A percentile compares a stretch with the other conserved stretches of the same genome.
Conservation (phyloP, 331 rosid species). For the Rosa hybrid region DNA sequence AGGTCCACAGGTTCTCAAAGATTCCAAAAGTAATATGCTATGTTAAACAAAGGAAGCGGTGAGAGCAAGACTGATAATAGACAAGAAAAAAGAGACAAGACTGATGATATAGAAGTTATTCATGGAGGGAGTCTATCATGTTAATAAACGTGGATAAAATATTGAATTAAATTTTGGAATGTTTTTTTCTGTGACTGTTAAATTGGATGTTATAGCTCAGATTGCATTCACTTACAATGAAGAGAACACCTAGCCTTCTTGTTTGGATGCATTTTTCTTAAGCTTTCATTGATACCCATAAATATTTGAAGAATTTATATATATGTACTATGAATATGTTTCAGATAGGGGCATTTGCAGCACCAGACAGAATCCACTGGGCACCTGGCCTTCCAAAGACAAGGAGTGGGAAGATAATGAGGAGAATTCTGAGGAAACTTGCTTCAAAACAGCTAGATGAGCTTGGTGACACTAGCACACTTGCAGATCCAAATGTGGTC, state of each 20-base stretch:
- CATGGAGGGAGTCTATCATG: background rate
- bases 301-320: background rate
- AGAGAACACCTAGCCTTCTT: background rate
- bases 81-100: background rate
- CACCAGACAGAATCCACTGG: constrained; percentile 98
- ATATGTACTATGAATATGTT: constrained; percentile 22
- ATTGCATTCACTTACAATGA: background rate
- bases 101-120: background rate
- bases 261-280: background rate
- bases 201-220: background rate
- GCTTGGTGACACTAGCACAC: constrained; percentile 95
- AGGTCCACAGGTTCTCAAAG: background rate
- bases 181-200: background rate
- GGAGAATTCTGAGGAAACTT: constrained; percentile 91
- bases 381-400: constrained; percentile 99
- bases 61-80: background rate
- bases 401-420: constrained; percentile 98
- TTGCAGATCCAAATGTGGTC: constrained; percentile 88
- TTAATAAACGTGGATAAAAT: background rate
- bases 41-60: background rate
- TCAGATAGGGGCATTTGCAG: constrained; percentile 99
- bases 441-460: constrained; percentile 88
- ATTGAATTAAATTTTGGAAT: background rate
- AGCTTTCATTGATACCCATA: background rate
- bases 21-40: background rate